These are phyloP conservation scores for Stachybotrys chartarum DNA, from an alignment of 2,329 filamentous ascomycete genomes.

Conservation along the genomic window DNA sequence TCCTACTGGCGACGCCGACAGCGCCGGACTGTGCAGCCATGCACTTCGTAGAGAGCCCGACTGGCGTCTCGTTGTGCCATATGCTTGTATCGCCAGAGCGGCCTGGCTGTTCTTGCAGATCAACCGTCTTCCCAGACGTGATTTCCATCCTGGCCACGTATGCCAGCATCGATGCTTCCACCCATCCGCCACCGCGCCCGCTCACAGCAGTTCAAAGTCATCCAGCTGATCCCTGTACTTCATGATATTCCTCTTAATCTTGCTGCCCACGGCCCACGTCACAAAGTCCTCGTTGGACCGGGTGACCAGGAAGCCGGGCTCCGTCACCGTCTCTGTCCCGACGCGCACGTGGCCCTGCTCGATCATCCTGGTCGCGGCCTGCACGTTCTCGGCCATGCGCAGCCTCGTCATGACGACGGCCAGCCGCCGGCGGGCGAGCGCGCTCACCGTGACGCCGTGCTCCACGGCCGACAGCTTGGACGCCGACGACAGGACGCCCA, in stretches of 20 bases:
- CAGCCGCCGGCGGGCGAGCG: conserved; percentile 76
- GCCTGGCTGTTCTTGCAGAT: too few species aligned
- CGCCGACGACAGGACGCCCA: conserved; percentile 73
- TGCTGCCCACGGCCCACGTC: conserved; percentile 91
- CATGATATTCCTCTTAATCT: conserved; percentile 95
- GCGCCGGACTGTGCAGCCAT: too few species aligned
- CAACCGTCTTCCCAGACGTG: too few species aligned
- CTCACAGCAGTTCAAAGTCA: conserved; percentile 83
- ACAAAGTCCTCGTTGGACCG: conserved; percentile 92
- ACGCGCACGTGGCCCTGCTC: conserved; percentile 93
- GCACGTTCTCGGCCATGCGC: conserved; percentile 86
- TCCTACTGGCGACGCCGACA: too few species aligned
- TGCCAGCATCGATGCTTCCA: neutral
- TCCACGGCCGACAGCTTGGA: conserved; percentile 82
- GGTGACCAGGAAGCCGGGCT: conserved; percentile 83
- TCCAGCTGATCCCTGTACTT: conserved; percentile 92
- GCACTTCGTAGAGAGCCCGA: too few species aligned
- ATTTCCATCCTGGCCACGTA: neutral
- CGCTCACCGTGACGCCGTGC: conserved; percentile 79
- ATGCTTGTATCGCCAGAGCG: too few species aligned
- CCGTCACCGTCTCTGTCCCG: conserved; percentile 82
- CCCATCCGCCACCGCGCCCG: neutral
- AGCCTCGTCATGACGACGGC: conserved; percentile 87
- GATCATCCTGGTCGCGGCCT: conserved; percentile 77
- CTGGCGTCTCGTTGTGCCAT: too few species aligned